Conservation (phyloP, 768 basidiomycete genomes). For the Suillus paluster region DNA sequence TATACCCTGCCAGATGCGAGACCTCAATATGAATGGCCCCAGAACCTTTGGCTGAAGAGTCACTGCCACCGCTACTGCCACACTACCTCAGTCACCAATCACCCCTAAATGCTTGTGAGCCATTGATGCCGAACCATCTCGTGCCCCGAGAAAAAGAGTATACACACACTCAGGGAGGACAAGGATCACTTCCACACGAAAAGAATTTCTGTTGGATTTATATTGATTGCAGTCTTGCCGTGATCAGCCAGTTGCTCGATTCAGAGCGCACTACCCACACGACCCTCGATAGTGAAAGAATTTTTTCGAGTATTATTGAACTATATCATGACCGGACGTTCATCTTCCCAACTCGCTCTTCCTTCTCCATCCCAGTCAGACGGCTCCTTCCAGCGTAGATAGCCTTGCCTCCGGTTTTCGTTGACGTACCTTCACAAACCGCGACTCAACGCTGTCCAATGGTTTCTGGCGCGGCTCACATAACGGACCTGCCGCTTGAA, state of each 20-base stretch:
- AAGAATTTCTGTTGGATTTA: neutral
- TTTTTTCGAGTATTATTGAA: conserved; percentile 11
- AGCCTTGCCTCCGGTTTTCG: neutral
- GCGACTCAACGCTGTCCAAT: conserved; percentile 4
- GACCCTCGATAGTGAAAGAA: conserved; percentile 14
- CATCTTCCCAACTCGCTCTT: neutral
- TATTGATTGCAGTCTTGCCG: conserved; percentile 7
- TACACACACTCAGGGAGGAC: conserved; percentile 2
- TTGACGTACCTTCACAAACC: neutral
- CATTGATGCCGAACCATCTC: neutral
- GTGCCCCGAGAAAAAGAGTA: neutral
- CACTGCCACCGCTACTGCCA: no score
- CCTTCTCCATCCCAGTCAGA: conserved; percentile 5
- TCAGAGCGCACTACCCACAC: conserved; percentile 12
- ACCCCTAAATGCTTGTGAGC: neutral
- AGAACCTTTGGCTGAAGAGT: neutral
- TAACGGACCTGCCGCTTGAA: conserved; percentile 58
- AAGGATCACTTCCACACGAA: neutral
- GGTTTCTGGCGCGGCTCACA: neutral
- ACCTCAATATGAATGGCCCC: neutral
- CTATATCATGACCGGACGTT: conserved; percentile 7
- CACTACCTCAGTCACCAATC: neutral
- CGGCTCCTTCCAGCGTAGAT: neutral
- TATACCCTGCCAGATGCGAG: neutral
- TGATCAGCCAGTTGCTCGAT: conserved; percentile 9